Base-by-base conservation (phyloP, 345 rosid genomes). In the Salix udensis region DNA sequence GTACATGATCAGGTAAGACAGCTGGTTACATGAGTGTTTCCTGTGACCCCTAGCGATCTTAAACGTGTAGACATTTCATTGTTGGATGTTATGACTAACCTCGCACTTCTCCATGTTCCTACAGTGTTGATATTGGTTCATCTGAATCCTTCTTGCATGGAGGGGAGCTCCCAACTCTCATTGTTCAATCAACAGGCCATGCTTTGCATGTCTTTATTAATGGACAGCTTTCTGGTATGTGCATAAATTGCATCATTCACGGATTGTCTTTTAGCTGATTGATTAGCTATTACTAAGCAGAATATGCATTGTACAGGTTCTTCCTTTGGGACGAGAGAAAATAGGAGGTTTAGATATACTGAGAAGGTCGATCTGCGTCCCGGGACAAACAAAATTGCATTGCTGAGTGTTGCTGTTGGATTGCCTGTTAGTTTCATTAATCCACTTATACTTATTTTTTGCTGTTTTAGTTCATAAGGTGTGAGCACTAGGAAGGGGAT, bases 401-500 rank as follows among this genome's bases (percentile, higher is more conserved):
- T 96, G 77, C 90, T 96, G 75, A 94, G 99, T 77, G 92, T 96
- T 70, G 95, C 98, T 46, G 93, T 93, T 86, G 98, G 99, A 73
- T 88, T 96, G 81, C 98, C 94, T 2, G 99, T 94, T 69, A 87
- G 91, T 87, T 77, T 78, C 65, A 67, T 65, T 80, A n/a, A 70
- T 50, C 55, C 12, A 23, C 31, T n/a, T 19, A 16, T 34, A 23
- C 69, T 44, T 75, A 26, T 28, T 73, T 61, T n/a, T 71, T 23
- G n/a, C 7, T 44, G 36, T 21, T 26, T 2, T 31, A 46, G n/a
- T 31, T 80, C 68, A 23, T 68, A 6, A 21, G 1, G 26, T 37
- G 14, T 34, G 4, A 46, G 23, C 3, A 12, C 1, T 44, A 19
- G 34, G 10, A 37, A 26, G 19, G 55, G 8, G 40, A 18, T 68